These are phyloP conservation scores for Pisolithus thermaeus DNA, from an alignment of 1,284 basidiomycete species.

Conservation along the genomic window DNA sequence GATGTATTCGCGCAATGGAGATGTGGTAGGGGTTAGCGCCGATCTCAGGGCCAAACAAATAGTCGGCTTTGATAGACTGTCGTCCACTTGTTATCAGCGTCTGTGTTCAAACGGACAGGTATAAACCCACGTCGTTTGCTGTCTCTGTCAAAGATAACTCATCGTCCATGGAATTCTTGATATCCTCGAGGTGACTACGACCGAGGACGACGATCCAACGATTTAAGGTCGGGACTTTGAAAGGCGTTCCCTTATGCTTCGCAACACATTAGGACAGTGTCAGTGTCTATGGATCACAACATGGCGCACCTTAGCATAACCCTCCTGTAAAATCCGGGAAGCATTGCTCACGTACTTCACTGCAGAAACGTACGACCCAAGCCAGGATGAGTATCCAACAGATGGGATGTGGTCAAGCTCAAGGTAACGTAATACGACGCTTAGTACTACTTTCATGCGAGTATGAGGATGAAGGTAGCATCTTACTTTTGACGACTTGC, in stretches of 20 bases:
- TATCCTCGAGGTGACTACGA: background rate
- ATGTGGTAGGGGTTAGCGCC: slow-evolving; percentile 24
- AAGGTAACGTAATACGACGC: background rate
- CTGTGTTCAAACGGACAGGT: background rate
- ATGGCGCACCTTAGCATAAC: background rate
- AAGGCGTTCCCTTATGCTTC: background rate
- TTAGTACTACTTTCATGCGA: background rate
- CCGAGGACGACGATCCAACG: background rate
- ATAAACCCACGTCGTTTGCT: background rate
- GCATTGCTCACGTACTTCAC: background rate
- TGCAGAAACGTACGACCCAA: background rate
- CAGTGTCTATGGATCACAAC: background rate
- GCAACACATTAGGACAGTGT: background rate
- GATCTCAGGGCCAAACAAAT: slow-evolving; percentile 23
- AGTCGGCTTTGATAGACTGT: slow-evolving; percentile 4
- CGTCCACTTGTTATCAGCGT: background rate
- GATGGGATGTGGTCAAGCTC: background rate
- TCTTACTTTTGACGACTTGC: background rate
- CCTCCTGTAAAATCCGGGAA: background rate
- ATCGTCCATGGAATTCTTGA: background rate
- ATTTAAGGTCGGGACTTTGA: background rate
- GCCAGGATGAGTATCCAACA: background rate
- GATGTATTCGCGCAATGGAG: slow-evolving; percentile 16
- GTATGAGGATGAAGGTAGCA: background rate
- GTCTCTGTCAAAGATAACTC: background rate